phyloP scores from a whole-genome alignment of 2,329 filamentous ascomycete genomes.

The Nigrospora oryzae region DNA sequence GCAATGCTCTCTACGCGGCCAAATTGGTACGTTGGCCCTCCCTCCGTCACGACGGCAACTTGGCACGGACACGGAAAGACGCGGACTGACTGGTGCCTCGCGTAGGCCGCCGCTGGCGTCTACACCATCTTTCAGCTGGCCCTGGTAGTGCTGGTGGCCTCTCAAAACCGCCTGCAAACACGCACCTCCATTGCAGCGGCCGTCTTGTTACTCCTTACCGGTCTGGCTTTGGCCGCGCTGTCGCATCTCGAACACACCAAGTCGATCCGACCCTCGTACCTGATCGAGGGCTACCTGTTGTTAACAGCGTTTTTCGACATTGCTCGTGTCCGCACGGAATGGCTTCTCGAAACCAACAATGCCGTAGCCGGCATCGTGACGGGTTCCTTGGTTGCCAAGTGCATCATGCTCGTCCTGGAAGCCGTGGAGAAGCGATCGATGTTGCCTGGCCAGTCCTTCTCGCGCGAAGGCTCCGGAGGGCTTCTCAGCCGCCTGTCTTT shows the following conservation, averaged over 20 bases:
- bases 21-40: conserved; percentile 1
- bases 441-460: conserved; percentile 11
- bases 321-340: conserved; percentile 5
- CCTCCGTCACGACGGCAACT: not conserved
- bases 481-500: conserved; percentile 17
- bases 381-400: conserved; percentile 12
- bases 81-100: too few species aligned
- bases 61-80: too few species aligned
- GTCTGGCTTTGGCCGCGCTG: conserved; percentile 2
- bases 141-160: not conserved
- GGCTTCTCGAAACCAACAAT: conserved; percentile 2
- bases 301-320: conserved; percentile 2
- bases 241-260: conserved; percentile 6
- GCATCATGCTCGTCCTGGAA: conserved; percentile 11
- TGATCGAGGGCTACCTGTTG: conserved; percentile 10
- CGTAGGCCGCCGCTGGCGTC: not conserved
- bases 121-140: conserved; percentile 3
- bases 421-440: conserved; percentile 16
- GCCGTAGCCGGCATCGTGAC: conserved; percentile 15
- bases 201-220: conserved; percentile 1
- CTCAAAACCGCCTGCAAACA: conserved; percentile 1
- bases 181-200: conserved; percentile 3
- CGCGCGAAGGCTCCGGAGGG: conserved; percentile 12
- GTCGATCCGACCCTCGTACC: conserved; percentile 5
- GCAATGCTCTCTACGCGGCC: not conserved